phyloP scores from a whole-genome alignment of 2,329 filamentous ascomycete genomes.

The Fusarium piperis region DNA sequence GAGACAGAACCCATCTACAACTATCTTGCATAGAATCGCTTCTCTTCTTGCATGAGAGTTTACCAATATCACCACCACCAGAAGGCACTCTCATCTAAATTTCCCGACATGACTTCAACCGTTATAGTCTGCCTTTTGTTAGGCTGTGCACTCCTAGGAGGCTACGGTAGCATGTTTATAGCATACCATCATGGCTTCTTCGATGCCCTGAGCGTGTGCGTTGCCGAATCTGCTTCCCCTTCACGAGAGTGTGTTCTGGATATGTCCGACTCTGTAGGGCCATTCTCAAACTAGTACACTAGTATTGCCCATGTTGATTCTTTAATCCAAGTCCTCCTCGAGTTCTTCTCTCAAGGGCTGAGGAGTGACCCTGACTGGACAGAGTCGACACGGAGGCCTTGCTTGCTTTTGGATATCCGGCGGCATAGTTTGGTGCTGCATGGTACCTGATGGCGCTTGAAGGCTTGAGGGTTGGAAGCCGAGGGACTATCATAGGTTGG shows the following conservation, averaged over 20 bases:
- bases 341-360: conserved; percentile 33
- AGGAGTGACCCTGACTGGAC: not conserved
- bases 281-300: not conserved
- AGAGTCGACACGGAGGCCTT: conserved; percentile 22
- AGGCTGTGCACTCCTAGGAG: conserved; percentile 26
- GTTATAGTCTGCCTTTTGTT: conserved; percentile 15
- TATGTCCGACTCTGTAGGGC: conserved; percentile 8
- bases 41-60: not conserved
- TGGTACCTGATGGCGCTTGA: conserved; percentile 33
- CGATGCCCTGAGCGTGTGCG: conserved; percentile 21
- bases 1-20: not conserved
- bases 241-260: conserved; percentile 15
- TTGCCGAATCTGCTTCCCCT: not conserved
- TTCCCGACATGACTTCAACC: not conserved
- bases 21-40: not conserved
- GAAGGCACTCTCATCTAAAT: not conserved
- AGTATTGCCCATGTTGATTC: conserved; percentile 1
- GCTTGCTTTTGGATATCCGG: conserved; percentile 30
- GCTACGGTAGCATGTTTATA: conserved; percentile 29
- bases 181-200: conserved; percentile 30
- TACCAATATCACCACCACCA: not conserved
- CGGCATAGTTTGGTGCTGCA: conserved; percentile 34
- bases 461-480: conserved; percentile 25
- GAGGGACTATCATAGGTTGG: conserved; percentile 25
- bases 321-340: conserved; percentile 18